Evolutionary conservation across 305 asterid species (phyloP).

Genomic region (Rubia balearica): DNA sequence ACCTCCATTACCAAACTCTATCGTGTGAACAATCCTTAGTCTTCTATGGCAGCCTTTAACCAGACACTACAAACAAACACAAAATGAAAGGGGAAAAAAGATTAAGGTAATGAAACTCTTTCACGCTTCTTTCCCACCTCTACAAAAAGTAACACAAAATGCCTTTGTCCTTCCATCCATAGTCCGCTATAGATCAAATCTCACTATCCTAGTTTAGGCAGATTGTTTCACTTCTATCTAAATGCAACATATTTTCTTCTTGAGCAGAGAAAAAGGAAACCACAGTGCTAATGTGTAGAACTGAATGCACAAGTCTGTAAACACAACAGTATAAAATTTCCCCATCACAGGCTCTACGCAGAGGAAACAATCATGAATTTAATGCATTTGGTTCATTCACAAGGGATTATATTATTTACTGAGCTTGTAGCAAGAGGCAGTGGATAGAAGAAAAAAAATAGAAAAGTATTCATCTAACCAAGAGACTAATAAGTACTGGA

Average conservation of each 20-base stretch:
- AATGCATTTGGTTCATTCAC: neutral
- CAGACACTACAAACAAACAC: slow-evolving; percentile 53
- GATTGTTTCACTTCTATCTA: neutral
- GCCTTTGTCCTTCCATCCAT: neutral
- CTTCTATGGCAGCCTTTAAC: slow-evolving; percentile 97
- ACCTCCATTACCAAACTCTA: slow-evolving; percentile 89
- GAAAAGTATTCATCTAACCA: neutral
- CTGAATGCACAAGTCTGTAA: neutral
- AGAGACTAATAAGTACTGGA: neutral
- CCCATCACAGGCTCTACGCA: neutral
- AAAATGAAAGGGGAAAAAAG: neutral
- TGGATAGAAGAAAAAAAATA: too few relatives aligned
- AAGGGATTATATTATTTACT: neutral
- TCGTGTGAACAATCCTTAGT: slow-evolving; percentile 86
- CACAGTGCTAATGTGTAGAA: neutral
- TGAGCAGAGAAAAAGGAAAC: neutral
- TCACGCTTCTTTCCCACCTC: neutral
- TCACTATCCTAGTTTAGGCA: neutral
- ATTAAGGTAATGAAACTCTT: neutral
- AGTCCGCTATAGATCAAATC: neutral
- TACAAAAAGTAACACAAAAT: neutral
- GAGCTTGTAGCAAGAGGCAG: neutral
- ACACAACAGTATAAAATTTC: neutral
- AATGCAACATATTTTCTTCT: neutral
- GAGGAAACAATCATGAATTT: neutral